phyloP scores from a whole-genome alignment of 495 filamentous ascomycete genomes.

The Baudoinia panamericana region DNA sequence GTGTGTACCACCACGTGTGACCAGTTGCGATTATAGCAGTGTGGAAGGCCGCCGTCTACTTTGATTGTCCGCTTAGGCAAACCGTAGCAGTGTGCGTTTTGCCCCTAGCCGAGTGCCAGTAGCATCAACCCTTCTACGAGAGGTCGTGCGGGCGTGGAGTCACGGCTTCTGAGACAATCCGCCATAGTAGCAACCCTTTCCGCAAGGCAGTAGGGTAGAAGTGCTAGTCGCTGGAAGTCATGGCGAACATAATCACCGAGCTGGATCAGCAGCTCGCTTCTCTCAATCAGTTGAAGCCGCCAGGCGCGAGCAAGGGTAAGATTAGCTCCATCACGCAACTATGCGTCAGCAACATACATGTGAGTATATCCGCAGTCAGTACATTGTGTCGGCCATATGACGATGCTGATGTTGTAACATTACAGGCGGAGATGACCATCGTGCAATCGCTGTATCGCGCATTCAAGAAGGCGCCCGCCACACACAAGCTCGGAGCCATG shows the following conservation, averaged over 20 bases:
- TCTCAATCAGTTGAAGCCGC: slow-evolving; percentile 80
- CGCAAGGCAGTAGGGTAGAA: too few relatives aligned
- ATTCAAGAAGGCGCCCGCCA: slow-evolving; percentile 87
- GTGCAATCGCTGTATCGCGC: slow-evolving; percentile 93
- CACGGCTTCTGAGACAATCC: too few relatives aligned
- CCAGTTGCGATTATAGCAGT: too few relatives aligned
- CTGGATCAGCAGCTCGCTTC: slow-evolving; percentile 80
- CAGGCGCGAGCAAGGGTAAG: slow-evolving; percentile 83
- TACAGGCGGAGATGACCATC: slow-evolving; percentile 84
- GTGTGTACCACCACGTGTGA: too few relatives aligned
- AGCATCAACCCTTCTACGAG: too few relatives aligned
- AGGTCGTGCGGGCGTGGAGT: too few relatives aligned
- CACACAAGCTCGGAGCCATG: slow-evolving; percentile 96
- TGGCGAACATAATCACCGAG: slow-evolving; percentile 61
- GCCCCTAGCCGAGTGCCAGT: too few relatives aligned
- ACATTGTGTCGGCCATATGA: slow-evolving; percentile 10
- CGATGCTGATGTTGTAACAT: slow-evolving; percentile 9
- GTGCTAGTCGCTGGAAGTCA: slow-evolving; percentile 61
- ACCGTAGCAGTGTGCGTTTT: too few relatives aligned
- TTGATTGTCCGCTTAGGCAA: too few relatives aligned
- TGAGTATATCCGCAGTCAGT: slow-evolving; percentile 37
- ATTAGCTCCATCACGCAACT: slow-evolving; percentile 72
- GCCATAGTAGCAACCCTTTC: too few relatives aligned
- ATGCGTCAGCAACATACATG: slow-evolving; percentile 85
- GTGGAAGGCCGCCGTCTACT: too few relatives aligned